A percentile compares a stretch with the other conserved stretches of the same genome.
Conservation (phyloP, 805 yeast species). For the Saccharomycopsis vini region DNA sequence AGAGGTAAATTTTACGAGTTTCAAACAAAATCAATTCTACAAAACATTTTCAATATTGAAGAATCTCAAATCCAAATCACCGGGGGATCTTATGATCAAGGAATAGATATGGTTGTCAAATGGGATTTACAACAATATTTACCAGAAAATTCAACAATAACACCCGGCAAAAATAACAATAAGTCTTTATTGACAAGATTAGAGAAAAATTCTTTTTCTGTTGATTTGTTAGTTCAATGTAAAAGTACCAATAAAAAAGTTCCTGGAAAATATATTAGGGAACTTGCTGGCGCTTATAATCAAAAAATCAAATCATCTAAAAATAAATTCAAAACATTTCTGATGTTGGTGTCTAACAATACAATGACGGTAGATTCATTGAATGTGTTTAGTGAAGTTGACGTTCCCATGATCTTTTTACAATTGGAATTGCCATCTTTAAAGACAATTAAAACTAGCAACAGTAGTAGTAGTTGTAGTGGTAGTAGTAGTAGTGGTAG, state of each 20-base stretch:
- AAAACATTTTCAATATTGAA: constrained; percentile 2
- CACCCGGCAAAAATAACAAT: background rate
- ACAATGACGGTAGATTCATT: constrained; percentile 11
- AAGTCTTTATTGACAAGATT: background rate
- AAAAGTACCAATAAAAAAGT: constrained; percentile 15
- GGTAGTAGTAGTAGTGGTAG: too few relatives aligned
- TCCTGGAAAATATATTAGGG: constrained; percentile 12
- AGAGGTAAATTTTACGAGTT: constrained; percentile 16
- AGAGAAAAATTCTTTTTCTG: background rate
- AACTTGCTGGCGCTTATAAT: constrained; percentile 11
- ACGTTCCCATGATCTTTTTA: constrained; percentile 7
- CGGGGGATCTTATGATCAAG: constrained; percentile 19
- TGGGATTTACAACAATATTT: constrained; percentile 16
- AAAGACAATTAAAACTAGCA: background rate
- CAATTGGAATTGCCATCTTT: constrained; percentile 6
- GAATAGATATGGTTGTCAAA: constrained; percentile 15
- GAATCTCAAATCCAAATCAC: constrained; percentile 2
- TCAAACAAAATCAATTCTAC: constrained; percentile 10
- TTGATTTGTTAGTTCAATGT: constrained; percentile 15
- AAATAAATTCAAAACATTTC: background rate
- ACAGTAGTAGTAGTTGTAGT: background rate
- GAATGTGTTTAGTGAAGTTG: constrained; percentile 6
- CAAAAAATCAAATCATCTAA: background rate
- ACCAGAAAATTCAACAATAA: background rate
- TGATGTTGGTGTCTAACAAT: constrained; percentile 10